Evolutionary conservation across 805 yeast species (phyloP).

Genomic region (Candida germanica): DNA sequence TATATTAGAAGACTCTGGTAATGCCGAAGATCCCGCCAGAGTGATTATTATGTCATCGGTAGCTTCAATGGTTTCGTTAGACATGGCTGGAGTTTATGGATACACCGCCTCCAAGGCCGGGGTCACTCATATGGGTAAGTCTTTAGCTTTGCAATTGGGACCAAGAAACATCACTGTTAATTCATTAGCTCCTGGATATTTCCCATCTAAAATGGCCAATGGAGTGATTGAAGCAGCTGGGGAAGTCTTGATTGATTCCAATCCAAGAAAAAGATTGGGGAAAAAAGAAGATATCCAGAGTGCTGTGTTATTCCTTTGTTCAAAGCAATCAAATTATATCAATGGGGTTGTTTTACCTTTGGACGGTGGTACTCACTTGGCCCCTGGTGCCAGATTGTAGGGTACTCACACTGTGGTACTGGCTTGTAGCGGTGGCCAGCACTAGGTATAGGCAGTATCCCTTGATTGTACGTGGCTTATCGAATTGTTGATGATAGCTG

Average conservation of each 20-base stretch:
- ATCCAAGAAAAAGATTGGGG: constrained; percentile 67
- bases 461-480: too few species aligned
- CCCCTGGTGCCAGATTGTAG: constrained; percentile 14
- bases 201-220: constrained; percentile 71
- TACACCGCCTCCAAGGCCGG: constrained; percentile 76
- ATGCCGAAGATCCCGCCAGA: constrained; percentile 57
- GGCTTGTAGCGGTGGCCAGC: too few species aligned
- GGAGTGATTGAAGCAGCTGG: constrained; percentile 56
- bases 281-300: constrained; percentile 55
- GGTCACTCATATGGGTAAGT: constrained; percentile 62
- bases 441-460: too few species aligned
- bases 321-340: constrained; percentile 54
- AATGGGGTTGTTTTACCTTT: constrained; percentile 67
- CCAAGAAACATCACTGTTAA: constrained; percentile 67
- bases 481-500: too few species aligned
- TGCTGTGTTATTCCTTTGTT: constrained; percentile 52
- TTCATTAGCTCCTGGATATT: constrained; percentile 72
- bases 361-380: constrained; percentile 64
- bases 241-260: constrained; percentile 42
- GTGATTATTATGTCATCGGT: constrained; percentile 66
- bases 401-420: too few species aligned
- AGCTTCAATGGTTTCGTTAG: constrained; percentile 47
- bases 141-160: constrained; percentile 63
- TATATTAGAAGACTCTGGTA: constrained; percentile 50
- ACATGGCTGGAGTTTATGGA: constrained; percentile 59